A percentile compares a stretch with the other conserved stretches of the same genome.
These are phyloP conservation scores for Rosa lucieae DNA, from an alignment of 306 rosid genomes.

Conservation along the genomic window DNA sequence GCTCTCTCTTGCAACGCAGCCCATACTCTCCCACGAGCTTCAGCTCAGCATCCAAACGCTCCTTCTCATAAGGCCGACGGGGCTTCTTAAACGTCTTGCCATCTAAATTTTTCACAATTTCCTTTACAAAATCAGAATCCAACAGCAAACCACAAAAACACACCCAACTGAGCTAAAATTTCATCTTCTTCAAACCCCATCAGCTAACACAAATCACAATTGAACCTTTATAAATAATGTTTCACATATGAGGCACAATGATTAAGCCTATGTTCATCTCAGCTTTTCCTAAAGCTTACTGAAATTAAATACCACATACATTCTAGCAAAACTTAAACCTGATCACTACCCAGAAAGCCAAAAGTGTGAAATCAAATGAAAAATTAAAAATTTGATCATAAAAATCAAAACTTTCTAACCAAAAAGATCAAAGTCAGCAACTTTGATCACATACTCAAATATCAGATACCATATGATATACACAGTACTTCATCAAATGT, in stretches of 20 bases:
- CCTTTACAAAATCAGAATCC: not conserved
- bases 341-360: not conserved
- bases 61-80: conserved; percentile 39
- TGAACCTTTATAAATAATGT: not conserved
- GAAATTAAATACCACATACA: not conserved
- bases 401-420: not conserved
- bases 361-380: not conserved
- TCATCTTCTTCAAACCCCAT: conserved; percentile 1
- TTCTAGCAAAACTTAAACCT: not conserved
- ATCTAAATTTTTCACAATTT: conserved; percentile 10
- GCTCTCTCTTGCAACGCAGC: conserved; percentile 37
- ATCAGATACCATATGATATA: not conserved
- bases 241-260: not conserved
- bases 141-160: not conserved
- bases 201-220: not conserved
- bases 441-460: not conserved
- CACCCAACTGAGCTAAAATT: not conserved
- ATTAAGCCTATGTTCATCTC: not conserved
- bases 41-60: conserved; percentile 36
- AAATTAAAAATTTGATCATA: not conserved
- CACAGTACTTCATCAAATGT: not conserved
- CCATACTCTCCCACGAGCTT: conserved; percentile 42
- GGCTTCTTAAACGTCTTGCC: conserved; percentile 42
- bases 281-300: not conserved
- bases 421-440: not conserved